A percentile compares a stretch with the other conserved stretches of the same genome.
phyloP scores from a whole-genome alignment of 106 monocot genomes.

The Agapanthus africanus region DNA sequence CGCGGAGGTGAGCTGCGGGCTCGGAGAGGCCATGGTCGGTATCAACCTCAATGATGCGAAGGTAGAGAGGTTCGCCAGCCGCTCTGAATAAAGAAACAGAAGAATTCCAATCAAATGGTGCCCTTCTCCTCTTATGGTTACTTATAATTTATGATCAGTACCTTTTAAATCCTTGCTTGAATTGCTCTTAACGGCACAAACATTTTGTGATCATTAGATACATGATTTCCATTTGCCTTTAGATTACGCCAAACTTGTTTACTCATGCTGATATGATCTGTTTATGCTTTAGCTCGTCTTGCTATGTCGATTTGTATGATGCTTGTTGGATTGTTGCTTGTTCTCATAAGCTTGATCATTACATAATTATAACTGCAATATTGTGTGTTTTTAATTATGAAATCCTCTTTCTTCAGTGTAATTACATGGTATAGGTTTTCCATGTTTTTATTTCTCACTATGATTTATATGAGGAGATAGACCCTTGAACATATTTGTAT shows the following conservation, averaged over 20 bases:
- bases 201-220: neutral
- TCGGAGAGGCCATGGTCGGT: conserved; percentile 50
- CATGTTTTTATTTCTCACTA: neutral
- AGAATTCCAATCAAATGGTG: neutral
- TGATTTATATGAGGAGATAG: neutral
- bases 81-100: conserved; percentile 23
- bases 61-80: conserved; percentile 47
- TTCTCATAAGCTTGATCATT: neutral
- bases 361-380: neutral
- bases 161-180: neutral
- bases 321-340: neutral
- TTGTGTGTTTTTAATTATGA: neutral
- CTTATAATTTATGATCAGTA: too few relatives aligned
- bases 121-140: neutral
- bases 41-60: conserved; percentile 43
- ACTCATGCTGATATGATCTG: neutral
- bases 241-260: neutral
- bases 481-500: neutral
- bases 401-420: neutral
- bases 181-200: neutral
- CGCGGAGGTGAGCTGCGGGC: conserved; percentile 31
- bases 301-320: too few relatives aligned
- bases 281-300: neutral
- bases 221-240: too few relatives aligned
- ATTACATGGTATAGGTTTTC: neutral